These are phyloP conservation scores for Picochlorum sp. DNA, from an alignment of 139 green algal species.

Conservation along the genomic window DNA sequence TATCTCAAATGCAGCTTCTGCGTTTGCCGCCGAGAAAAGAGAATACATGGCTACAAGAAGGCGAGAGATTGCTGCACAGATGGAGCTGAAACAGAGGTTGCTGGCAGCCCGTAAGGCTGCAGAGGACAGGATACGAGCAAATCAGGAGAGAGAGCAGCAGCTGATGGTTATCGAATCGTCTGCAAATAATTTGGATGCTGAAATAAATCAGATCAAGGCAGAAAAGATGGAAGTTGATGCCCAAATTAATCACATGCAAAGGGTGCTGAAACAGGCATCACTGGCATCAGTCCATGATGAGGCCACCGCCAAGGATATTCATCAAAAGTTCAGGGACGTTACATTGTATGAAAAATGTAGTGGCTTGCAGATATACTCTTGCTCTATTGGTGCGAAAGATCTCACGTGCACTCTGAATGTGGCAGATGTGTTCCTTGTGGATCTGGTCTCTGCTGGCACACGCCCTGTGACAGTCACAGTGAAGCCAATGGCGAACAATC, in stretches of 20 bases:
- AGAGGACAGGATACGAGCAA: constrained; percentile 2
- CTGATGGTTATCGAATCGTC: background rate
- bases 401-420: background rate
- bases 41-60: constrained; percentile 9
- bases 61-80: constrained; percentile 1
- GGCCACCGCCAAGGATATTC: too few relatives aligned
- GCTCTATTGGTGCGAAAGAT: background rate
- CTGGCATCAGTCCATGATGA: too few relatives aligned
- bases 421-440: background rate
- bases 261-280: too few relatives aligned
- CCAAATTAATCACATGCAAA: too few relatives aligned
- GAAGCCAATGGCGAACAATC: background rate
- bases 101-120: background rate
- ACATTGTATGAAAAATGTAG: background rate
- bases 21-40: constrained; percentile 13
- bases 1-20: constrained; percentile 6
- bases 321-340: background rate
- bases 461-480: background rate
- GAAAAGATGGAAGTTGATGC: constrained; percentile 13
- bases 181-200: background rate
- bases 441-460: background rate
- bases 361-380: background rate
- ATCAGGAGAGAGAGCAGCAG: constrained; percentile 12
- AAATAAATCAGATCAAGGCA: constrained; percentile 2
- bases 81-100: constrained; percentile 5